Percentiles rank a stretch among this genome's conserved stretches.
Evolutionary conservation across 2,329 filamentous ascomycete species (phyloP).

Genomic region (Ophiocordyceps camponoti-floridani): DNA sequence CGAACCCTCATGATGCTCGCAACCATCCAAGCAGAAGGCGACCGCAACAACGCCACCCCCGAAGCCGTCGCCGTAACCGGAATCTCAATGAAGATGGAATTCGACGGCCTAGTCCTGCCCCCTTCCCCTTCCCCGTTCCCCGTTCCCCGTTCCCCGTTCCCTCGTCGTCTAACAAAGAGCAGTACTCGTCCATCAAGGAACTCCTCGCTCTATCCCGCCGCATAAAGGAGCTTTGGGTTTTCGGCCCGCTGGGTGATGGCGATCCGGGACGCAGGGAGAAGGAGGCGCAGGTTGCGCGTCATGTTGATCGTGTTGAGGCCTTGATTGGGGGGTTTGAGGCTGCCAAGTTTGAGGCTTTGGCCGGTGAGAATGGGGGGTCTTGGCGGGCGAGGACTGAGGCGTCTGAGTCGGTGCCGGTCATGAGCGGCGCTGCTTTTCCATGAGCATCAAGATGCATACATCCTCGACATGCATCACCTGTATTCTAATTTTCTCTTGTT

Average conservation of each 20-base stretch:
- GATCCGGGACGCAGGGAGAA: constrained; percentile 16
- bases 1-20: constrained; percentile 24
- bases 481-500: not conserved
- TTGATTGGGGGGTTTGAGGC: constrained; percentile 18
- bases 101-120: constrained; percentile 19
- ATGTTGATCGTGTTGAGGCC: constrained; percentile 16
- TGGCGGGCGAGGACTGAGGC: constrained; percentile 14
- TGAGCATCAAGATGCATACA: not conserved
- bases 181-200: constrained; percentile 26
- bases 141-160: rapidly evolving
- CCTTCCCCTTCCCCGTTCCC: not conserved
- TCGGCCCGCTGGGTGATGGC: constrained; percentile 20
- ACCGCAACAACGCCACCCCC: constrained; percentile 19
- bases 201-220: constrained; percentile 23
- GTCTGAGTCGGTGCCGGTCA: not conserved
- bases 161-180: not conserved
- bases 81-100: constrained; percentile 26
- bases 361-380: constrained; percentile 15
- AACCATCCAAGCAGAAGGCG: constrained; percentile 22
- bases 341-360: constrained; percentile 14
- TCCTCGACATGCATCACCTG: not conserved
- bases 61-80: constrained; percentile 23
- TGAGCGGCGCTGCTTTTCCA: not conserved
- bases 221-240: constrained; percentile 28
- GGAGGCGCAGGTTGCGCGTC: constrained; percentile 16